phyloP scores from a whole-genome alignment of 768 basidiomycete species.

The Macrolepiota dolichaula region DNA sequence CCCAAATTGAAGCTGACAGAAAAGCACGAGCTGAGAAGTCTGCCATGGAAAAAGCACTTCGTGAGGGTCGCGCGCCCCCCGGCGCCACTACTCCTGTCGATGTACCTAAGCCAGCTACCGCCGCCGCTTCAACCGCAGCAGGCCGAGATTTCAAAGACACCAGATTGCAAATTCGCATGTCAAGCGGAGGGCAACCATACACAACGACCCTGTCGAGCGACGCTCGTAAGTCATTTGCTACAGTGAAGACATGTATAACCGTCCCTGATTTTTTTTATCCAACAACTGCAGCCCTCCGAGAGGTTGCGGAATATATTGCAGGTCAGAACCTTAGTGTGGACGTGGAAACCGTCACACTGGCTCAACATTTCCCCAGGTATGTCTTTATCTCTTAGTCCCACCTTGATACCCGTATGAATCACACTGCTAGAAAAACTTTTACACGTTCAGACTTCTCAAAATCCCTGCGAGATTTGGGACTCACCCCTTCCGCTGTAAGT shows the following conservation, averaged over 20 bases:
- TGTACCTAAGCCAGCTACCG: constrained; percentile 25
- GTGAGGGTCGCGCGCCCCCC: constrained; percentile 61
- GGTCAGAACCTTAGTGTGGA: constrained; percentile 65
- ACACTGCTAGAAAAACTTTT: constrained; percentile 67
- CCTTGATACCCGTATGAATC: neutral
- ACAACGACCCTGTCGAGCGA: constrained; percentile 81
- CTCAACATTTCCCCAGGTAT: constrained; percentile 84
- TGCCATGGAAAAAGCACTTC: constrained; percentile 86
- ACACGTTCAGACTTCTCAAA: constrained; percentile 69
- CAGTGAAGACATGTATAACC: neutral
- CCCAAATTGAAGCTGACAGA: constrained; percentile 87
- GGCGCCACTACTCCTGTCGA: constrained; percentile 20
- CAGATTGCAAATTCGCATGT: constrained; percentile 84
- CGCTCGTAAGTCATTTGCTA: constrained; percentile 48
- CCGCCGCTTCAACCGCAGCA: constrained; percentile 37
- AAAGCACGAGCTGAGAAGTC: constrained; percentile 82
- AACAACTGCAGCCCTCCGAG: constrained; percentile 57
- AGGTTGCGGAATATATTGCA: constrained; percentile 87
- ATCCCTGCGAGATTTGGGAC: constrained; percentile 76
- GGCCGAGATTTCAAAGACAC: constrained; percentile 86
- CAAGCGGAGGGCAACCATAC: constrained; percentile 76
- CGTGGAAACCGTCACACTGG: constrained; percentile 75
- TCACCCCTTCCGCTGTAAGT: constrained; percentile 88
- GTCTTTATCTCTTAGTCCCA: constrained; percentile 12
- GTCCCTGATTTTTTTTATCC: constrained; percentile 5